Conservation (phyloP, 306 rosid genomes). For the Dalbergia cultrata region DNA sequence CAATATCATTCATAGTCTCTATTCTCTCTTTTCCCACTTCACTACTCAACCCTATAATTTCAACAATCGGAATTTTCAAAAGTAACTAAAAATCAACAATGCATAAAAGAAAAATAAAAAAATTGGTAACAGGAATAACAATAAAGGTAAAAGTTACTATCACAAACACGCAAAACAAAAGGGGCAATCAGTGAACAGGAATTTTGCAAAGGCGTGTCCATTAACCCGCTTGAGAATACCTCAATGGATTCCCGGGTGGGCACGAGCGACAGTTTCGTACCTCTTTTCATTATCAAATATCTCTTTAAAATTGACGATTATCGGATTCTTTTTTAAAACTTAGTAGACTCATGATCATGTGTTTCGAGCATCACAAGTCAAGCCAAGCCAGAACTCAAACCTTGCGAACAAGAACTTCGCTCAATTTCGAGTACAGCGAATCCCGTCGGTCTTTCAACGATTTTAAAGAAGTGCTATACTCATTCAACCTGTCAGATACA, state of each 20-base stretch:
- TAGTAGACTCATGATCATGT: conserved; percentile 1
- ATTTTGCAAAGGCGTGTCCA: conserved; percentile 5
- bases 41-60: no score
- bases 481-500: conserved; percentile 65
- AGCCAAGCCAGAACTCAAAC: conserved; percentile 53
- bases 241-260: background rate
- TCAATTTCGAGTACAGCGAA: conserved; percentile 69
- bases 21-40: background rate
- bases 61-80: conserved; percentile 16
- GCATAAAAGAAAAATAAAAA: conserved; percentile 12
- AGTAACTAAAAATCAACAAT: conserved; percentile 14
- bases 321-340: conserved; percentile 12
- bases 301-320: background rate
- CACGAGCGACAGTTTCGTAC: conserved; percentile 2
- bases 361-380: conserved; percentile 3
- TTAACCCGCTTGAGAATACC: conserved; percentile 7
- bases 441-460: conserved; percentile 77
- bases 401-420: conserved; percentile 83
- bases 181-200: conserved; percentile 23
- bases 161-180: conserved; percentile 22
- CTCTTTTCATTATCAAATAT: background rate
- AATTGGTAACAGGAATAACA: background rate
- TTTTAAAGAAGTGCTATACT: conserved; percentile 61
- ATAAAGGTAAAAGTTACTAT: conserved; percentile 8
- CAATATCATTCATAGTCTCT: background rate